These are phyloP conservation scores for Aurantiochytrium sp. DNA, from an alignment of 108 stramenopile genomes.

Conservation along the genomic window DNA sequence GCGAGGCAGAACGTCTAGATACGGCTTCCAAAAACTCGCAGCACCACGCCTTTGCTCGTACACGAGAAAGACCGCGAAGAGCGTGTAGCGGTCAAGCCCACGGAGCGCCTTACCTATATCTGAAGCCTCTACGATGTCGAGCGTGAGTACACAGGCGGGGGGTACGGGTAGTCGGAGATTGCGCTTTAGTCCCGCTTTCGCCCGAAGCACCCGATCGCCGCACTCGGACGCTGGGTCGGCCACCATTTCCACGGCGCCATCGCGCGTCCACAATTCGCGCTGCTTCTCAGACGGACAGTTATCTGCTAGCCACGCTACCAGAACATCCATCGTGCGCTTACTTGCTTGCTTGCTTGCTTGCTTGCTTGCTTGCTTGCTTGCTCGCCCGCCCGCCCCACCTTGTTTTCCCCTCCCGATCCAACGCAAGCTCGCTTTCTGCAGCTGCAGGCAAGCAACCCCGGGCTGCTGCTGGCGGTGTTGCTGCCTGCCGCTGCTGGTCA, in stretches of 20 bases:
- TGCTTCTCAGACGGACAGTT: neutral
- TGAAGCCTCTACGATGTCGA: neutral
- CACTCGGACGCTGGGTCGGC: neutral
- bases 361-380: too few species aligned
- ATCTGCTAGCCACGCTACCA: neutral
- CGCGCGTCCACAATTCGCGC: neutral
- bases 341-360: too few species aligned
- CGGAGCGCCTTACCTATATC: neutral
- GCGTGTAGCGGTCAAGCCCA: neutral
- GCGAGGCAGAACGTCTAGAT: neutral
- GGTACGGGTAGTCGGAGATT: neutral
- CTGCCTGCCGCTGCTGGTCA: too few species aligned
- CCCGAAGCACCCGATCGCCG: neutral
- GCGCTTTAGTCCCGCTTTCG: neutral
- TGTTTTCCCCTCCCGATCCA: too few species aligned
- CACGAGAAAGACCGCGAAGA: neutral
- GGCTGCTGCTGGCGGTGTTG: too few species aligned
- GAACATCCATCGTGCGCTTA: neutral
- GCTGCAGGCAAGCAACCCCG: too few species aligned
- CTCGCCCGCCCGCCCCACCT: too few species aligned
- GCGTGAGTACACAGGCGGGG: neutral
- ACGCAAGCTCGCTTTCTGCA: too few species aligned
- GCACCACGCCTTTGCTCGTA: neutral
- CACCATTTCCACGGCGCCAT: neutral
- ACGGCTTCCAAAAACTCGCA: neutral